These are phyloP conservation scores for Euphrasia confusa DNA, from an alignment of 257 asterid species.

Conservation along the genomic window DNA sequence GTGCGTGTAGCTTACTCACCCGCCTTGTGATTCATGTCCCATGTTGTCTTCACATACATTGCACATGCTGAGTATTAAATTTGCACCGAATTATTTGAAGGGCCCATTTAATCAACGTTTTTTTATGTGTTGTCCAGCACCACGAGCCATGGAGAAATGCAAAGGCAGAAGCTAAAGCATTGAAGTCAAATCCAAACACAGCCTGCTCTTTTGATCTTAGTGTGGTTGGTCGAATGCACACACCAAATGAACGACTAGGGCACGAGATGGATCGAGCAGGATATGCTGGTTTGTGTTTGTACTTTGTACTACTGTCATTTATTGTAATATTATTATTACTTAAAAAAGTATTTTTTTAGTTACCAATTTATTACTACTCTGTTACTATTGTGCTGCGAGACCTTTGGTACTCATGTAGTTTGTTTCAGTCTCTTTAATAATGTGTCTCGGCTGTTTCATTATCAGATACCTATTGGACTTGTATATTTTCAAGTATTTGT, in stretches of 20 bases:
- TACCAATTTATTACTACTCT: constrained; percentile 18
- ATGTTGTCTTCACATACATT: constrained; percentile 14
- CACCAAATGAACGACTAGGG: constrained; percentile 22
- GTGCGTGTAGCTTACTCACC: constrained; percentile 5
- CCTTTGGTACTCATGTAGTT: constrained; percentile 15
- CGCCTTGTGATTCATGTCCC: constrained; percentile 1
- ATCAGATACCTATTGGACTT: constrained; percentile 26
- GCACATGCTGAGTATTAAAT: constrained; percentile 1
- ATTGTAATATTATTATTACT: constrained; percentile 23
- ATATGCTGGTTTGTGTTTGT: constrained; percentile 42
- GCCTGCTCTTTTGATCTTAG: constrained; percentile 50
- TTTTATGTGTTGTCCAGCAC: constrained; percentile 33
- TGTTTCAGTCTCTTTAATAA: constrained; percentile 25
- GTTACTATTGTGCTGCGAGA: constrained; percentile 14
- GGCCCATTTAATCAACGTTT: constrained; percentile 10
- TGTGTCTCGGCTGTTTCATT: constrained; percentile 26
- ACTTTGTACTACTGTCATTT: constrained; percentile 32
- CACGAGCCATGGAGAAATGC: constrained; percentile 60
- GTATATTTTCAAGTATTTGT: constrained; percentile 26
- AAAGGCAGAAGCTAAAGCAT: constrained; percentile 39
- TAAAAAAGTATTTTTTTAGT: constrained; percentile 12
- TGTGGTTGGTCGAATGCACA: constrained; percentile 6
- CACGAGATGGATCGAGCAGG: constrained; percentile 51
- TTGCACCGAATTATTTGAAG: constrained; percentile 13
- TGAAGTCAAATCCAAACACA: constrained; percentile 21